Percentiles rank a stretch among this genome's conserved stretches.
Evolutionary conservation across 768 basidiomycete genomes (phyloP).

Genomic region (Hygrophorus russula): DNA sequence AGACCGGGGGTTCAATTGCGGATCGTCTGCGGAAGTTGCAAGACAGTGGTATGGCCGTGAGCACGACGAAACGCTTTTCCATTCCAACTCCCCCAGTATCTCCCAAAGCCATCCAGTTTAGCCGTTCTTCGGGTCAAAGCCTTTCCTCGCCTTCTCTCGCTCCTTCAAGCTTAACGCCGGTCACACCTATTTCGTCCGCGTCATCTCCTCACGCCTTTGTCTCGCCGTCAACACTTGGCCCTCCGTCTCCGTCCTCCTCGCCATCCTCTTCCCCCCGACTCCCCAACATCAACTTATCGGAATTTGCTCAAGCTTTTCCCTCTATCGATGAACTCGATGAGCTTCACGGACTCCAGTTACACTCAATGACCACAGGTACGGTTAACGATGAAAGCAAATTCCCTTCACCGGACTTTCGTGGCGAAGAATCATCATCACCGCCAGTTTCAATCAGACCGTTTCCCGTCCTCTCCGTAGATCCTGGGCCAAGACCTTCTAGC

Average conservation of each 20-base stretch:
- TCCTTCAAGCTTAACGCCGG: conserved; percentile 16
- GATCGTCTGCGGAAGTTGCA: conserved; percentile 72
- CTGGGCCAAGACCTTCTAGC: conserved; percentile 41
- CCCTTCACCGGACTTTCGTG: conserved; percentile 12
- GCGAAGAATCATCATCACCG: conserved; percentile 18
- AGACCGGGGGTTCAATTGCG: conserved; percentile 60
- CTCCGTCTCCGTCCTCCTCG: conserved; percentile 63
- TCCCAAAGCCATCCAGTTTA: conserved; percentile 15
- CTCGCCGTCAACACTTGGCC: conserved; percentile 58
- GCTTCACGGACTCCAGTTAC: conserved; percentile 25
- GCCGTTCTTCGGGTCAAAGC: conserved; percentile 15
- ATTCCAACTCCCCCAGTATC: conserved; percentile 31
- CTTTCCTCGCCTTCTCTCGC: conserved; percentile 18
- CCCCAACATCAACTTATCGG: conserved; percentile 29
- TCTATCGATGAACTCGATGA: conserved; percentile 70
- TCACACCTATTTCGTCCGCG: conserved; percentile 21
- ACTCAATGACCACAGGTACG: conserved; percentile 30
- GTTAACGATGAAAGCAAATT: not conserved
- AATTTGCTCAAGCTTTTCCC: conserved; percentile 60
- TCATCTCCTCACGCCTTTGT: conserved; percentile 58
- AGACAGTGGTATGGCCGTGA: conserved; percentile 56
- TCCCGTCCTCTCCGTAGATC: conserved; percentile 30
- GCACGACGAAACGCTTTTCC: conserved; percentile 45
- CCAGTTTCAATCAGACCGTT: conserved; percentile 24
- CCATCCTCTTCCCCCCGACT: conserved; percentile 47